phyloP scores from a whole-genome alignment of 176 grass and related monocot species.

The Raddia guianensis region DNA sequence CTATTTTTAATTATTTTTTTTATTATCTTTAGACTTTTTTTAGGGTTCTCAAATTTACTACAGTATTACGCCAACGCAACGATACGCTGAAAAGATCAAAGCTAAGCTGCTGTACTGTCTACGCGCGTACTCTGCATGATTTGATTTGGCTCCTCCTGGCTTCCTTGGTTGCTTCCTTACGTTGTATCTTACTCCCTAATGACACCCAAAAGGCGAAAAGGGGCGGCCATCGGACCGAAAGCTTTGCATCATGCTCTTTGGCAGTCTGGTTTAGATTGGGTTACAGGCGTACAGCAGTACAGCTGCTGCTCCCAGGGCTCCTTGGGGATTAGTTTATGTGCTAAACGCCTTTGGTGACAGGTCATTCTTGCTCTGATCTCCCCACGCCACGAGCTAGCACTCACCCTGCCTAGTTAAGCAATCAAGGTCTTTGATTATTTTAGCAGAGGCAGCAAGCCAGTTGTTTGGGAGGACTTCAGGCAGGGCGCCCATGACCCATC shows the following conservation, averaged over 20 bases:
- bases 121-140: not conserved
- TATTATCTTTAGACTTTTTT: no score
- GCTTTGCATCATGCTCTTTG: not conserved
- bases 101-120: not conserved
- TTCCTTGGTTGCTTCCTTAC: constrained; percentile 16
- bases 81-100: no score
- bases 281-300: constrained; percentile 64
- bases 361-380: constrained; percentile 39
- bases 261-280: constrained; percentile 31
- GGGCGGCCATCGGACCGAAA: not conserved
- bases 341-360: constrained; percentile 6
- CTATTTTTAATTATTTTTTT: no score
- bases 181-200: constrained; percentile 3
- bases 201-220: constrained; percentile 20
- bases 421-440: constrained; percentile 50
- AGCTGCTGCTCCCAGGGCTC: constrained; percentile 32
- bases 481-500: not conserved
- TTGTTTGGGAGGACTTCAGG: constrained; percentile 29
- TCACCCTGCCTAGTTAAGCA: constrained; percentile 29
- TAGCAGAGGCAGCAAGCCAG: constrained; percentile 18
- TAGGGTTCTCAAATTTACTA: no score
- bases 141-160: not conserved
- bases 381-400: not conserved
- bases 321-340: constrained; percentile 9
- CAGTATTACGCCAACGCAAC: no score